A percentile compares a stretch with the other conserved stretches of the same genome.
Conservation (phyloP, 768 basidiomycete species). For the Suillus occidentalis region DNA sequence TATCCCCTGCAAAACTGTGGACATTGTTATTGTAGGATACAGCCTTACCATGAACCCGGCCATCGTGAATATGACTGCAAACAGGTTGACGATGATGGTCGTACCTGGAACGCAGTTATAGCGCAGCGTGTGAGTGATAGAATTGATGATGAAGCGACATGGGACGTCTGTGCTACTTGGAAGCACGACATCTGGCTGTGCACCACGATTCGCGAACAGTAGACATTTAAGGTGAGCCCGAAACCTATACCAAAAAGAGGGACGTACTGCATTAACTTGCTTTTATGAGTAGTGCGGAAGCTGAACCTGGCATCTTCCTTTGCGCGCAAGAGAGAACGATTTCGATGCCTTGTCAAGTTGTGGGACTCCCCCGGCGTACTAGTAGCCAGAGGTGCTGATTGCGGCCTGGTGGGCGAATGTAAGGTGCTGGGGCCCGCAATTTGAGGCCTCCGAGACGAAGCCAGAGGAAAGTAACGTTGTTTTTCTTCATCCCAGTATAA, state of each 20-base stretch:
- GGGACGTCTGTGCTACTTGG: slow-evolving; percentile 41
- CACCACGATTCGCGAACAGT: neutral
- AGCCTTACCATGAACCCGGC: slow-evolving; percentile 26
- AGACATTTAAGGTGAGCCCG: neutral
- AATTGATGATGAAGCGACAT: slow-evolving; percentile 26
- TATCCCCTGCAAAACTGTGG: slow-evolving; percentile 50
- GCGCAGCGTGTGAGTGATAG: slow-evolving; percentile 33
- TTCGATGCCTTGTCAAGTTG: neutral
- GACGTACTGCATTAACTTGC: slow-evolving; percentile 29
- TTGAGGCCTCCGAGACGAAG: slow-evolving; percentile 29
- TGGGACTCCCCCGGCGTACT: neutral
- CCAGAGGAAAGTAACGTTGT: slow-evolving; percentile 58
- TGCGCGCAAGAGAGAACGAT: neutral
- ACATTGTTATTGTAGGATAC: slow-evolving; percentile 30
- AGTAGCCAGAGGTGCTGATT: neutral
- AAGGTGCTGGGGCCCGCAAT: neutral
- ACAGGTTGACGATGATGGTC: slow-evolving; percentile 11
- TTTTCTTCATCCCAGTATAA: slow-evolving; percentile 52
- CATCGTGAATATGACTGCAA: neutral
- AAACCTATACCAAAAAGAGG: neutral
- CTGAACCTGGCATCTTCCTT: neutral
- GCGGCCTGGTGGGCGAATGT: slow-evolving; percentile 7
- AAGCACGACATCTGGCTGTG: slow-evolving; percentile 42
- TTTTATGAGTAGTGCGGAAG: slow-evolving; percentile 19
- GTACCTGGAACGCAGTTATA: slow-evolving; percentile 50